Evolutionary conservation across 2,329 filamentous ascomycete genomes (phyloP).

Genomic region (Knoxdaviesia capensis): DNA sequence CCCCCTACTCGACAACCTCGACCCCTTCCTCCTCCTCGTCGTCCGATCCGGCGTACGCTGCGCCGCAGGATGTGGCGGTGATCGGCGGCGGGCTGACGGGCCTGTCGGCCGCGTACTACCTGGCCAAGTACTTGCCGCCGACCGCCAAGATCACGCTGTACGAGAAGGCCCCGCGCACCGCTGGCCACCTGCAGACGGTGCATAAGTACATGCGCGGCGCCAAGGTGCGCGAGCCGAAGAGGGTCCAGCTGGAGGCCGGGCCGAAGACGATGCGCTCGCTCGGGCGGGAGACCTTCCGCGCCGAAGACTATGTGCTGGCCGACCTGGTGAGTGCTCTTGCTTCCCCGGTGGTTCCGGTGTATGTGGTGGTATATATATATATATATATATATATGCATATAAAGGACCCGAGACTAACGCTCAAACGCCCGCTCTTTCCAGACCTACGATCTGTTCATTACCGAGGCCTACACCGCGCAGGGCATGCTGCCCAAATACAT

Average conservation of each 20-base stretch:
- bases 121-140: constrained; percentile 43
- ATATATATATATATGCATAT: no score
- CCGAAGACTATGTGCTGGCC: constrained; percentile 45
- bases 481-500: no score
- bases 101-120: constrained; percentile 57
- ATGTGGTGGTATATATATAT: no score
- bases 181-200: no score
- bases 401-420: no score
- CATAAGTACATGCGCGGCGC: constrained; percentile 35
- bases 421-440: no score
- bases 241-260: constrained; percentile 21
- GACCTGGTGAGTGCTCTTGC: constrained; percentile 37
- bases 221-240: constrained; percentile 12
- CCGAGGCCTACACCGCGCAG: no score
- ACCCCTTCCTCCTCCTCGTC: no score
- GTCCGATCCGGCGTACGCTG: neutral
- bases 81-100: constrained; percentile 72
- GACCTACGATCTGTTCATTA: no score
- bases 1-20: no score
- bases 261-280: constrained; percentile 53
- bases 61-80: constrained; percentile 33
- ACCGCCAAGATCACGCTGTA: constrained; percentile 59
- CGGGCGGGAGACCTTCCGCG: constrained; percentile 17
- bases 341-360: neutral
- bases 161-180: constrained; percentile 13